phyloP scores from a whole-genome alignment of 2,329 filamentous ascomycete genomes.

The Talaromyces rugulosus region DNA sequence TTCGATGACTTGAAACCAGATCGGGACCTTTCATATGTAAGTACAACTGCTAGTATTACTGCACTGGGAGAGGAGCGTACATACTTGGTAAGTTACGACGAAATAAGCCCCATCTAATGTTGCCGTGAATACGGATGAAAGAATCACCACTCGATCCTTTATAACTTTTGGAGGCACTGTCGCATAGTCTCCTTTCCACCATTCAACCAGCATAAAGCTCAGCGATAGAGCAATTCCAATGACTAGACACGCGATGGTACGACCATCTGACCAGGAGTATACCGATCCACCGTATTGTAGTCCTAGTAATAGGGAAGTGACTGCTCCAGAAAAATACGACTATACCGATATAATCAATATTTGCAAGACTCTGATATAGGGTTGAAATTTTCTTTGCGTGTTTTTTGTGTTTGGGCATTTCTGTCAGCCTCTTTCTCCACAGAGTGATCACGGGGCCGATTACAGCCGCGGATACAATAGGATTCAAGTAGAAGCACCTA shows the following conservation, averaged over 20 bases:
- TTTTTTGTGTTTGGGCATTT: background rate
- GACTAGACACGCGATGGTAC: background rate
- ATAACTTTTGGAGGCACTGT: background rate
- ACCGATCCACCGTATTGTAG: background rate
- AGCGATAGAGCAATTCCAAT: background rate
- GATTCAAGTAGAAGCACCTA: background rate
- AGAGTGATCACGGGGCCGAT: background rate
- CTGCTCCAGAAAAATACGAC: background rate
- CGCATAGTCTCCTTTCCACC: background rate
- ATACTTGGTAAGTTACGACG: background rate
- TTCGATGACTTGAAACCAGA: too few species aligned
- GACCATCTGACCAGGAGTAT: background rate
- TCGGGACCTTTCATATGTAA: too few species aligned
- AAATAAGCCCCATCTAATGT: background rate
- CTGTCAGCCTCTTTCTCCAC: background rate
- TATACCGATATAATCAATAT: background rate
- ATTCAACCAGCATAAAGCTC: background rate
- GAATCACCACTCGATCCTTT: background rate
- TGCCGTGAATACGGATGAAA: background rate
- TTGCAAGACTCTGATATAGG: background rate
- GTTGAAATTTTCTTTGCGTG: background rate
- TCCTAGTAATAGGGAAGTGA: background rate
- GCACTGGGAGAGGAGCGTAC: background rate
- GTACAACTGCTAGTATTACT: too few species aligned
- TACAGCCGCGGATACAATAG: background rate